Percentiles rank a stretch among this genome's conserved stretches.
Conservation (phyloP, 2,329 filamentous ascomycete genomes). For the Verticillium klebahnii region DNA sequence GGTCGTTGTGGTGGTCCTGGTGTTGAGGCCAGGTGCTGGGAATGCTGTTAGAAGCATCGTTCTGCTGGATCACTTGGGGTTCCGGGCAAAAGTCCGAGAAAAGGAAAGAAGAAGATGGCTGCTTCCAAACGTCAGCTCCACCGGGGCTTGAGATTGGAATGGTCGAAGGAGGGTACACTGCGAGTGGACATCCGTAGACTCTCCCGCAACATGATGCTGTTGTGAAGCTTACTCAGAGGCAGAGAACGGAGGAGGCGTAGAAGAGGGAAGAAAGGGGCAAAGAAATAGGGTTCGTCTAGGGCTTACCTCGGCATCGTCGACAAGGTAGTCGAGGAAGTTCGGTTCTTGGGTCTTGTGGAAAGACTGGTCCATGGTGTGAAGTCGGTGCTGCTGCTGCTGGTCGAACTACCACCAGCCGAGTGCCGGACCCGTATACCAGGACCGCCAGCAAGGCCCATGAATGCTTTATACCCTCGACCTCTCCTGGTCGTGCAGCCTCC, state of each 20-base stretch:
- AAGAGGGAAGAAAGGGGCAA: background rate
- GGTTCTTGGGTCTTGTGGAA: background rate
- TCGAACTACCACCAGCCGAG: background rate
- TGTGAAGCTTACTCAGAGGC: background rate
- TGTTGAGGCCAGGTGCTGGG: background rate
- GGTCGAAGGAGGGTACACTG: background rate
- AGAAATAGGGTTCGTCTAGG: background rate
- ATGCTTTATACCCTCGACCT: background rate
- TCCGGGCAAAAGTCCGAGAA: background rate
- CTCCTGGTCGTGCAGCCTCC: background rate
- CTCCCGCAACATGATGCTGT: background rate
- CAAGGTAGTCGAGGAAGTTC: background rate
- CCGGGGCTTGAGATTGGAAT: background rate
- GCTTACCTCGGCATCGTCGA: background rate
- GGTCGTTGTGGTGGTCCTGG: too few species aligned
- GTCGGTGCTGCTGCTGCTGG: background rate
- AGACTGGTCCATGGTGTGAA: background rate
- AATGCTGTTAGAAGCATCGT: background rate
- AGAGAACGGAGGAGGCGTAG: background rate
- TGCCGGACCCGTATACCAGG: background rate
- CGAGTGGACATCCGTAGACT: background rate
- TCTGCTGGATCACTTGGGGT: background rate
- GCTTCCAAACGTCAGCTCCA: background rate
- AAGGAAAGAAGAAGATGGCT: background rate
- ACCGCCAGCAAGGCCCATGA: background rate